Percentiles rank a stretch among this genome's conserved stretches.
Evolutionary conservation across 768 basidiomycete genomes (phyloP).

Genomic region (Suillus tomentosus): DNA sequence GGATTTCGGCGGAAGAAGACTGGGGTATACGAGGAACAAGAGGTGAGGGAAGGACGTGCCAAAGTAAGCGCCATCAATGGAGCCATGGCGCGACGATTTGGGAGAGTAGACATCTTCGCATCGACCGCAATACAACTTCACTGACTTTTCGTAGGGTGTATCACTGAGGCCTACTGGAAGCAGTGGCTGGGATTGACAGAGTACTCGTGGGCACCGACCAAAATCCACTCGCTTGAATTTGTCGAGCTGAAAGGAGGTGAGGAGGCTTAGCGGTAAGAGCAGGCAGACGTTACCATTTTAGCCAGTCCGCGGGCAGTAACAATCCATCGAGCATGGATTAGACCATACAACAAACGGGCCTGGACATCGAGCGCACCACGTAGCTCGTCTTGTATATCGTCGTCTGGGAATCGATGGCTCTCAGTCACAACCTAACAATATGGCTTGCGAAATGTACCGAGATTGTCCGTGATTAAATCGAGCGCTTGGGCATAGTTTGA

Average conservation of each 20-base stretch:
- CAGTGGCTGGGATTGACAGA: constrained; percentile 92
- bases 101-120: constrained; percentile 99
- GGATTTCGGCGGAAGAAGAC: constrained; percentile 84
- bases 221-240: constrained; percentile 99
- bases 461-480: constrained; percentile 93
- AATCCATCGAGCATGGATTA: constrained; percentile 97
- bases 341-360: constrained; percentile 90
- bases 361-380: constrained; percentile 91
- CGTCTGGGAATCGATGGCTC: constrained; percentile 53
- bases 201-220: constrained; percentile 95
- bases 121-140: constrained; percentile 97
- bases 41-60: constrained; percentile 98
- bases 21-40: constrained; percentile 95
- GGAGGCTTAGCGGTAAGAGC: neutral
- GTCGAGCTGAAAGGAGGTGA: constrained; percentile 61
- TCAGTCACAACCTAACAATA: neutral
- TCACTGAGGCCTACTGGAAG: constrained; percentile 97
- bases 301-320: constrained; percentile 90
- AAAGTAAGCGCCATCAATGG: constrained; percentile 98
- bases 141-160: constrained; percentile 97
- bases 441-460: constrained; percentile 62
- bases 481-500: constrained; percentile 92
- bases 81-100: constrained; percentile 94
- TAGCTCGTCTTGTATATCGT: constrained; percentile 92
- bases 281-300: constrained; percentile 74